These are phyloP conservation scores for Pichia sp. DNA, from an alignment of 1,139 yeast species.

Conservation along the genomic window DNA sequence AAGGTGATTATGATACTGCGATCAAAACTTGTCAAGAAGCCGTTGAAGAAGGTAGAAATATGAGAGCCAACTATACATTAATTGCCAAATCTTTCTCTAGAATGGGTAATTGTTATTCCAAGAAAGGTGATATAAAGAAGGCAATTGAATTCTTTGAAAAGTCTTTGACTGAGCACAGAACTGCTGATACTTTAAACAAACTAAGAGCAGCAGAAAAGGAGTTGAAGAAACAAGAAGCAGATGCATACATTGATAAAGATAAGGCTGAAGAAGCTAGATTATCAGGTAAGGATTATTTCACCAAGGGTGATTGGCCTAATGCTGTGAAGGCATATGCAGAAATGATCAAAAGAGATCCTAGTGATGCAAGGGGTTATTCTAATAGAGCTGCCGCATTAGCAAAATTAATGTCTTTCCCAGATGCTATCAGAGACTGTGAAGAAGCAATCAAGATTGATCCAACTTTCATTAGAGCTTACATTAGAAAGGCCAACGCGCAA, in stretches of 20 bases:
- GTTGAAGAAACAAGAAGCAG: slow-evolving; percentile 67
- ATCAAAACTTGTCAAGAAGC: slow-evolving; percentile 77
- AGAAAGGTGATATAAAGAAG: slow-evolving; percentile 58
- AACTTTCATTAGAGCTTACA: slow-evolving; percentile 83
- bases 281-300: slow-evolving; percentile 82
- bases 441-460: slow-evolving; percentile 85
- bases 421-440: slow-evolving; percentile 89
- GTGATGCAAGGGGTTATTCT: slow-evolving; percentile 94
- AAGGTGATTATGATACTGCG: slow-evolving; percentile 83
- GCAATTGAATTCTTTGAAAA: slow-evolving; percentile 82
- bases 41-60: slow-evolving; percentile 80
- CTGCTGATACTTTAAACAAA: slow-evolving; percentile 86
- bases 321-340: slow-evolving; percentile 94
- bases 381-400: slow-evolving; percentile 97
- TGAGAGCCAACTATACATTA: slow-evolving; percentile 85
- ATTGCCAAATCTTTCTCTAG: slow-evolving; percentile 93
- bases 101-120: slow-evolving; percentile 75
- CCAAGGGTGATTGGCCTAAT: slow-evolving; percentile 91
- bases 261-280: slow-evolving; percentile 95
- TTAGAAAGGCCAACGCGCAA: slow-evolving; percentile 94
- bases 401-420: slow-evolving; percentile 94
- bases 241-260: slow-evolving; percentile 76
- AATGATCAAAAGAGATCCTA: slow-evolving; percentile 93
- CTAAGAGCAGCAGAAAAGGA: slow-evolving; percentile 84
- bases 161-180: slow-evolving; percentile 94